Base-by-base conservation (phyloP, 176 grass and related monocot genomes). In the Musa acuminata region DNA sequence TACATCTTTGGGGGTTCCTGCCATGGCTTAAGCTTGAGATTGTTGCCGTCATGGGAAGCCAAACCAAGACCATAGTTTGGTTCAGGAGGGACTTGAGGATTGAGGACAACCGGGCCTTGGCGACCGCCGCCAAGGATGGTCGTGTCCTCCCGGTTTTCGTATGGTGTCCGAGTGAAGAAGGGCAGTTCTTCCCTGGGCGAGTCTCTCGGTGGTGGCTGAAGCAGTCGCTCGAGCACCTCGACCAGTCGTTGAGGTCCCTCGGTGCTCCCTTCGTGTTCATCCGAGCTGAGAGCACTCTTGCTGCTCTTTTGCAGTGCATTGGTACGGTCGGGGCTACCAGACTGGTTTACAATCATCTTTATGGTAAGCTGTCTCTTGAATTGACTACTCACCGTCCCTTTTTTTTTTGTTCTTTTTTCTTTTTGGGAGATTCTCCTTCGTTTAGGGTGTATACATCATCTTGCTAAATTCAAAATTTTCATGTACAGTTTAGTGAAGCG, bases 171-270 rank as follows among this genome's bases (percentile, higher is more conserved):
- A 77, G 71, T 51, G 93, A 96, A 48, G 87, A 92, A 22, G 89
- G 76, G 2, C 85, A 86, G 73, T 96, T 90, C 67, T 90, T 84
- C 55, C 89, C 93, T 17, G 93, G 93, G 0, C 83, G 93, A 17
- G 82, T 84, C 81, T 96, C 93, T 49, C 77, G 93, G 49, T 96
- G 93, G 93, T 96, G 93, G 93, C 81, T 96, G 29, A 96, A 96
- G 85, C 85, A 92, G 76, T 92, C 93, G 23, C 87, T 96, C 50
- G 66, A 43, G 10, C 81, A 92, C 83, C 85, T 96, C 49, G 79
- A 75, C 27, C 86, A 75, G 55, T 87, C 87, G 35, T 63, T 96
- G 27, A 79, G 82, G 85, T 79, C 79, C 24, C 89, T 96, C 9
- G 93, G 93, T n/a, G 69, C 85, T 23, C 83, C 93, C 19, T 87